Percentiles rank a stretch among this genome's conserved stretches.
These are phyloP conservation scores for Eucalyptus lansdowneana DNA, from an alignment of 345 rosid species.

Conservation along the genomic window DNA sequence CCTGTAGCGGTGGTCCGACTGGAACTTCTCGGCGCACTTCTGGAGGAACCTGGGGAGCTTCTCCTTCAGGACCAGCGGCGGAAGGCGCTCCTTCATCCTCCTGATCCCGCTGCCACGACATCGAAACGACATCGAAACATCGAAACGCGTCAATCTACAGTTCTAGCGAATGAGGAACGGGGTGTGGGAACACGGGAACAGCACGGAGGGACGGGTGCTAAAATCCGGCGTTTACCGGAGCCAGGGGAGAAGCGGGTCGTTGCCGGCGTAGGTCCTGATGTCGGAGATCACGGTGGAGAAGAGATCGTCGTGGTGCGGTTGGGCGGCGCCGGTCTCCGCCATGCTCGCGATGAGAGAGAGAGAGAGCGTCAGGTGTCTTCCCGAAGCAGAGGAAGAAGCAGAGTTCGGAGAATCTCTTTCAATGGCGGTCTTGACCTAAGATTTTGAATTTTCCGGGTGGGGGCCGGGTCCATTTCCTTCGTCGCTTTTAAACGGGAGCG, in stretches of 20 bases:
- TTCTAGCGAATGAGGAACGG: neutral
- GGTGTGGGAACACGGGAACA: too few relatives aligned
- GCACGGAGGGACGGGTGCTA: too few relatives aligned
- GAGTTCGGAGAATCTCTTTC: neutral
- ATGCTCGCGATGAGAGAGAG: neutral
- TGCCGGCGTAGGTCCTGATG: constrained; percentile 71
- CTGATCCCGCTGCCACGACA: constrained; percentile 28
- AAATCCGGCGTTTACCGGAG: constrained; percentile 40
- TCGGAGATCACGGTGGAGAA: constrained; percentile 66
- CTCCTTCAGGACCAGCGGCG: constrained; percentile 34
- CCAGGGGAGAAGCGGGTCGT: constrained; percentile 88
- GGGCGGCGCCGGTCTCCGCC: neutral
- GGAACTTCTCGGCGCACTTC: constrained; percentile 64
- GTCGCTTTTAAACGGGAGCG: neutral
- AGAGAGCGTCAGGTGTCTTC: neutral
- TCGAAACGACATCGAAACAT: neutral
- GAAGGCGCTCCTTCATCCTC: constrained; percentile 58
- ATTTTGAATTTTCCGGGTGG: neutral
- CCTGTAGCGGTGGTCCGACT: constrained; percentile 60
- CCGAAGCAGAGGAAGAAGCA: neutral
- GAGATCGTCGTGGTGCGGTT: constrained; percentile 20
- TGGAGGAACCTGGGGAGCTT: constrained; percentile 89
- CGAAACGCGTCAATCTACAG: neutral
- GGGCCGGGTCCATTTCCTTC: neutral
- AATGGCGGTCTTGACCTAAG: neutral